Percentiles rank a stretch among this genome's conserved stretches.
Conservation (phyloP, 78 protist genomes). For the Mantamonas sphyraenae region DNA sequence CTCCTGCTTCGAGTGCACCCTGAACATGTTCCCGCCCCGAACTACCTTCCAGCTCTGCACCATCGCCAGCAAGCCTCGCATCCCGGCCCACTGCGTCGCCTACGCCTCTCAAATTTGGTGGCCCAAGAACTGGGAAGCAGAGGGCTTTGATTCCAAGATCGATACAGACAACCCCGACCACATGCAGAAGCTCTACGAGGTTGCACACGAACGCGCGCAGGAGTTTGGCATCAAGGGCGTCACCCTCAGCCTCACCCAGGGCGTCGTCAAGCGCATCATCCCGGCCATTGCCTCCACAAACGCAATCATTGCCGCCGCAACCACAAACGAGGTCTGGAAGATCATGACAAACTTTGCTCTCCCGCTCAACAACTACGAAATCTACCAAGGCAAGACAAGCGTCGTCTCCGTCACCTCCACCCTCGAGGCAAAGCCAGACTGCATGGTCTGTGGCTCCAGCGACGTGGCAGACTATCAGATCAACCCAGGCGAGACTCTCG, state of each 20-base stretch:
- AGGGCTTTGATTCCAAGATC: neutral
- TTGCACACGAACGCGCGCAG: constrained; percentile 69
- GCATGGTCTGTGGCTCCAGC: no score
- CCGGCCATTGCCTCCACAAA: constrained; percentile 98
- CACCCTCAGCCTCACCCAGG: constrained; percentile 74
- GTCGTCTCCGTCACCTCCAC: no score
- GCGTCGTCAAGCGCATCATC: constrained; percentile 90
- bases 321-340: constrained; percentile 67
- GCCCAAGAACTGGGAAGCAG: constrained; percentile 6
- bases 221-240: constrained; percentile 84
- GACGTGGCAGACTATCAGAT: no score
- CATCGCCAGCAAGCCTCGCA: constrained; percentile 84
- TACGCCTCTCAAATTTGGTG: constrained; percentile 58
- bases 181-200: constrained; percentile 76
- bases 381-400: constrained; percentile 64
- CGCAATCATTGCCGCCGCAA: constrained; percentile 83
- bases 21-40: constrained; percentile 84
- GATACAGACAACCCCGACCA: constrained; percentile 39
- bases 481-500: no score
- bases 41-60: constrained; percentile 83
- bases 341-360: constrained; percentile 54
- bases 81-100: constrained; percentile 92
- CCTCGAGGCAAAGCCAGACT: no score
- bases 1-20: constrained; percentile 90
- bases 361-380: no score